phyloP scores from a whole-genome alignment of 2,329 filamentous ascomycete species.

The Apiospora aurea region DNA sequence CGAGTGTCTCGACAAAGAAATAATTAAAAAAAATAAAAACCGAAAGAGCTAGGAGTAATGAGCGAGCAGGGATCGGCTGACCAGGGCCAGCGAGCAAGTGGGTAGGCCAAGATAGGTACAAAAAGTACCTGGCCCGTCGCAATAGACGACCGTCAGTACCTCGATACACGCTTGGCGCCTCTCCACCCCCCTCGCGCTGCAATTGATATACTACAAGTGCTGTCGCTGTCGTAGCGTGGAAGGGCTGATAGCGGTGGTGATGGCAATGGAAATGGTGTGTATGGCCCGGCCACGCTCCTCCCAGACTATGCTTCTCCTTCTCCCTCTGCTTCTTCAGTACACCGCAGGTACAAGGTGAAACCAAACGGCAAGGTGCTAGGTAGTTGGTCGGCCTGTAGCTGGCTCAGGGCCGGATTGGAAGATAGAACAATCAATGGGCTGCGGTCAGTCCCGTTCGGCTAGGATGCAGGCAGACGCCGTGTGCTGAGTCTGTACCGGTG shows the following conservation, averaged over 20 bases:
- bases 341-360: background rate
- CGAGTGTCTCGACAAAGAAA: slow-evolving; percentile 22
- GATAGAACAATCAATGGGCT: background rate
- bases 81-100: background rate
- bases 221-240: background rate
- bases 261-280: background rate
- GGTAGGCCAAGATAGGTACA: slow-evolving; percentile 4
- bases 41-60: slow-evolving; percentile 16
- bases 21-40: slow-evolving; percentile 12
- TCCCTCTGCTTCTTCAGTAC: background rate
- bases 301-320: background rate
- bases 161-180: background rate
- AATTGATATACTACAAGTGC: slow-evolving; percentile 18
- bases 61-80: slow-evolving; percentile 19
- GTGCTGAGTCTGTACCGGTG: background rate
- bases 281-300: background rate
- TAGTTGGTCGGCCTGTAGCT: background rate
- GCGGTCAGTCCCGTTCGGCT: background rate
- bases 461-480: slow-evolving; percentile 6
- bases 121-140: slow-evolving; percentile 11
- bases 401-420: background rate
- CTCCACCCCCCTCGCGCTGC: slow-evolving; percentile 6
- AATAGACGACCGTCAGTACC: slow-evolving; percentile 4
- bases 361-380: background rate
- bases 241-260: background rate